Conservation (phyloP, 2,329 filamentous ascomycete genomes). For the Penicillium sp. region DNA sequence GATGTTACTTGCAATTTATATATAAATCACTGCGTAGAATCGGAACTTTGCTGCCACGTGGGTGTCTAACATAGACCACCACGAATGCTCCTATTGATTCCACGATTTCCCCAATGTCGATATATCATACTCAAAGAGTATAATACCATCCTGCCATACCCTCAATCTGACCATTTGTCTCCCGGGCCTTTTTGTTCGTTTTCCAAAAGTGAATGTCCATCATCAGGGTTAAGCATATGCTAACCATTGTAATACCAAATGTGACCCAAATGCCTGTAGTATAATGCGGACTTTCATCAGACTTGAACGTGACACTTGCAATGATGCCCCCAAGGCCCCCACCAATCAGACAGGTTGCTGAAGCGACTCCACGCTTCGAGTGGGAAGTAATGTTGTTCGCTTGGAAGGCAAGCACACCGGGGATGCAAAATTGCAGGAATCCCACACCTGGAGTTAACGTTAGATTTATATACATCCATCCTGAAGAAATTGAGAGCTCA, state of each 20-base stretch:
- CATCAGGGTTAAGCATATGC: not conserved
- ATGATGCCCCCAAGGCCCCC: slow-evolving; percentile 19
- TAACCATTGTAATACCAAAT: not conserved
- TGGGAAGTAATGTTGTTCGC: slow-evolving; percentile 28
- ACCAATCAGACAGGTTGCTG: slow-evolving; percentile 24
- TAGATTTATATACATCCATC: not conserved
- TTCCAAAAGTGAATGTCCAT: not conserved
- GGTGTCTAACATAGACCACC: not conserved
- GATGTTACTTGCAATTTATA: not conserved
- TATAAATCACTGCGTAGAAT: not conserved
- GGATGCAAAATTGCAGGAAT: slow-evolving; percentile 23
- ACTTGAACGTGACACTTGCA: not conserved
- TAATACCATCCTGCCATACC: not conserved
- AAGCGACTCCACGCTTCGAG: slow-evolving; percentile 25
- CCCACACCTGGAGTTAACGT: slow-evolving; percentile 17
- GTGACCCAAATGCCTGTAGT: not conserved
- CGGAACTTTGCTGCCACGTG: not conserved
- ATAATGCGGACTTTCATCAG: not conserved
- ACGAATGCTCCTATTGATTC: not conserved
- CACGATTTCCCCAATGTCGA: not conserved
- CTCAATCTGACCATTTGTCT: not conserved
- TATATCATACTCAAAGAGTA: not conserved
- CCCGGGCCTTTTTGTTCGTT: not conserved
- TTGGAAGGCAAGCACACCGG: slow-evolving; percentile 25
- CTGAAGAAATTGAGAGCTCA: not conserved